Base-by-base conservation (phyloP, 2,329 filamentous ascomycete genomes). In the Colletotrichum lupini region DNA sequence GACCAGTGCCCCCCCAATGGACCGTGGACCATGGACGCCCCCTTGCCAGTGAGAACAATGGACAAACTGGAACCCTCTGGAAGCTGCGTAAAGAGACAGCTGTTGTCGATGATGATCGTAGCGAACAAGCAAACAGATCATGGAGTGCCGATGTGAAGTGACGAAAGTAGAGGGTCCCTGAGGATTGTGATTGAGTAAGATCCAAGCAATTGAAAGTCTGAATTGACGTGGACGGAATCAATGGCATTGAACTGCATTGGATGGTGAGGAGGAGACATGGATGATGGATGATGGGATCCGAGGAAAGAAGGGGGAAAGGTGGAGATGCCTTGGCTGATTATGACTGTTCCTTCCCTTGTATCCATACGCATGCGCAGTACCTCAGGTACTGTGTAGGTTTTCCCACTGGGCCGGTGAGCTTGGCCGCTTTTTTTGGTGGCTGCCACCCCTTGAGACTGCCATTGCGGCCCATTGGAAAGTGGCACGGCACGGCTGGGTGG, bases 291-390 rank as follows among this genome's bases (percentile, higher is more conserved):
- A 42, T 19, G 37, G 37, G 14, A 14, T 69, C 55, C 42, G 30
- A 32, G 46, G 26, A 49, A 32, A 52, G 58, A 19, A 42, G 22
- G 30, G 30, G 19, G 16, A 42, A n/a, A 49, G 55, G 70, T 70
- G 70, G 70, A 57, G 60, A 67, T 35, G 57, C 30, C 68, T 56
- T 56, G 68, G 63, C 63, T 61, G 57, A 56, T 49, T 59, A 52
- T 70, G 68, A 70, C 68, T 68, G 68, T 56, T 42, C 46, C 58
- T 32, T 42, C n/a, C 37, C 37, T 24, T 30, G 24, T 63, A 24
- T 55, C 19, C 37, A 24, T 52, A 49, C 14, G 5, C 14, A 42
- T 37, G 19, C 16, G 6, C 37, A 42, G 37, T 42, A 32, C 7
- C 8, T 30, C 8, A 30, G 8, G 30, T 30, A 42, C 32, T 35